Base-by-base conservation (phyloP, 2,329 filamentous ascomycete genomes). In the Aspergillus brunneoviolaceus region DNA sequence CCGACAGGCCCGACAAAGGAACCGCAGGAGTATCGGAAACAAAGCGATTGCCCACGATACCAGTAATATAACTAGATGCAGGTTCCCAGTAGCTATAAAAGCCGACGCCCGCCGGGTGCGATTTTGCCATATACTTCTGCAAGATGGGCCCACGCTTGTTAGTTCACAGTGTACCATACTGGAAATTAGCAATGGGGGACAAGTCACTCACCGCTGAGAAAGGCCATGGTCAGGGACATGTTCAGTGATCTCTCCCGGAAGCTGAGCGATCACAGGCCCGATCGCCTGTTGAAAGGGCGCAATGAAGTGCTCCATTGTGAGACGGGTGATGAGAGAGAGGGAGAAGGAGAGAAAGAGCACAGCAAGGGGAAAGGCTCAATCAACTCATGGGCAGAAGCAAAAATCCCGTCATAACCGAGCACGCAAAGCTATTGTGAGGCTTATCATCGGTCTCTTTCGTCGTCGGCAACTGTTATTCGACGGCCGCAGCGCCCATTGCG, bases 31-130 rank as follows among this genome's bases (percentile, higher is more conserved):
- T n/a, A 56, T 51, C 35, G 60, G 63, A 31, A 66, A 12, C 3
- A 67, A 19, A 10, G 70, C 57, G 4, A 61, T 60, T 7, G 64
- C 52, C 9, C 67, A 56, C 3, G 70, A 73, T 25, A 65, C 29
- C 12, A 56, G 35, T n/a, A 67, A 39, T 5, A 59, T 62, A 45
- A 59, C 67, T 6, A 72, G 51, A 42, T 72, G 66, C 10, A 71
- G 16, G 35, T 67, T 60, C 12, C 71, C 70, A 16, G 60, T 60
- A 25, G 65, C 63, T 49, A 73, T 61, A 48, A 70, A 69, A 27
- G 63, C 56, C 21, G 71, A 67, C 16, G 63, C 33, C 51, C 57
- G 60, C 50, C 62, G 59, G 5, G 64, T 66, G 4, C 70, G 67
- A 49, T 65, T 63, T 54, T 61, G 65, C 71, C 70, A 73, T 25